Base-by-base conservation (phyloP, 148 eudicot genomes). In the Spergularia marina region DNA sequence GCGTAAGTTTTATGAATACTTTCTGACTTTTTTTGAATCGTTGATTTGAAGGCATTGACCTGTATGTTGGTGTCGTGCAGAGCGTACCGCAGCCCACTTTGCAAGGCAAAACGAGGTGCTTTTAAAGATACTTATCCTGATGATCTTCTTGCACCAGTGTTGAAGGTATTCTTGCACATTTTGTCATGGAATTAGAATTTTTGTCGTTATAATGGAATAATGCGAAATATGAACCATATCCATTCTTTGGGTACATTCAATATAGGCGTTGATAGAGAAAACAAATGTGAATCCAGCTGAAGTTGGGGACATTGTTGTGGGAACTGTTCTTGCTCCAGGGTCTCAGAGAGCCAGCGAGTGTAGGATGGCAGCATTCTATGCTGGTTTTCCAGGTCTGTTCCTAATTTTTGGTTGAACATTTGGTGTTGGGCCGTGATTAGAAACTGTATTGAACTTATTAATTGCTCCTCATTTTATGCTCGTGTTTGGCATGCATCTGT, bases 271-370 rank as follows among this genome's bases (percentile, higher is more conserved):
- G 84, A 79, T 95, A 76, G 99, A 95, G 77, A 92, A 91, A 84
- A 92, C 99, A 78, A 90, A 92, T 82, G 63, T 95, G 59, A 89
- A 92, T 75, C 98, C 99, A 25, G 86, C 86, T 83, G 99, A 95
- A 86, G 96, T 95, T 71, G 98, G 97, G 74, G 99, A 95, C 73
- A 92, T 95, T 76, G 94, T 95, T 66, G 99, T 95, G 76, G 99
- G 99, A 71, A 82, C 90, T 53, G 99, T 95, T 18, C 76, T 95
- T 77, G 98, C 97, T 60, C 96, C 91, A 3, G 98, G 99, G 49
- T 88, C 99, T 75, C 94, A 88, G 74, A 83, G 97, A 80, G 97
- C 98, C 51, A 92, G 88, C 67, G 99, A 95, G 84, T 95, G 97
- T 78, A 89, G 94, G 81, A 91, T 88, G 94, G 99, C 99, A 65